Base-by-base conservation (phyloP, 2,329 filamentous ascomycete genomes). In the Epichloe coenophiala region DNA sequence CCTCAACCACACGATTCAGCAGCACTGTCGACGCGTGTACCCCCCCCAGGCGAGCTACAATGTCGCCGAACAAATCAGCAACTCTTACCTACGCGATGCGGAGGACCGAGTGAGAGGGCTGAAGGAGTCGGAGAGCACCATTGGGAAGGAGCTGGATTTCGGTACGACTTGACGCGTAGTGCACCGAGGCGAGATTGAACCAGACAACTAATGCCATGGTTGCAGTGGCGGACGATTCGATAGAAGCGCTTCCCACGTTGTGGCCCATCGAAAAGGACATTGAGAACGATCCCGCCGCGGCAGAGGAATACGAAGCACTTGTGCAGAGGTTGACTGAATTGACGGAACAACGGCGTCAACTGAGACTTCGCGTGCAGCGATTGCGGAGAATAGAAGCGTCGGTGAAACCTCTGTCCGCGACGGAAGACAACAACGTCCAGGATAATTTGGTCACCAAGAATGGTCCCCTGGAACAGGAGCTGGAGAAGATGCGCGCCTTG, bases 21-120 rank as follows among this genome's bases (percentile, higher is more conserved):
- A 83, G 57, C 84, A 88, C 62, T 75, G 75, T 33, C 77, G 77
- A 37, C 75, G 80, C 50, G 80, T 80, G 5, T 86, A 86, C 62
- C 75, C 23, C 23, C 80, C 81, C 0, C 81, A 84, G 57, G 81
- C 83, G n/a, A 79, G 76, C 48, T 76, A 83, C 37, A 81, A 86
- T 58, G 76, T 88, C 17, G 83, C 84, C 2, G 83, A 86, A 68
- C 84, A 88, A 67, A 80, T 88, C 41, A 81, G 86, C 64, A 66
- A 67, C 45, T 67, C 85, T 43, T 88, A 87, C 63, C 74, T 75
- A 63, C 65, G 65, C 5, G 66, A 68, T 13, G 67, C 66, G 4
- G 70, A 73, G 39, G 69, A 69, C 38, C 66, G 62, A 43, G 64
- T 65, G 47, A 60, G 58, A 9, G 63, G 0, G 61, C 53, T 1